Evolutionary conservation across 345 rosid species (phyloP), one percentile per base, ranked within the genome.

Genomic region (Isatis tinctoria): DNA sequence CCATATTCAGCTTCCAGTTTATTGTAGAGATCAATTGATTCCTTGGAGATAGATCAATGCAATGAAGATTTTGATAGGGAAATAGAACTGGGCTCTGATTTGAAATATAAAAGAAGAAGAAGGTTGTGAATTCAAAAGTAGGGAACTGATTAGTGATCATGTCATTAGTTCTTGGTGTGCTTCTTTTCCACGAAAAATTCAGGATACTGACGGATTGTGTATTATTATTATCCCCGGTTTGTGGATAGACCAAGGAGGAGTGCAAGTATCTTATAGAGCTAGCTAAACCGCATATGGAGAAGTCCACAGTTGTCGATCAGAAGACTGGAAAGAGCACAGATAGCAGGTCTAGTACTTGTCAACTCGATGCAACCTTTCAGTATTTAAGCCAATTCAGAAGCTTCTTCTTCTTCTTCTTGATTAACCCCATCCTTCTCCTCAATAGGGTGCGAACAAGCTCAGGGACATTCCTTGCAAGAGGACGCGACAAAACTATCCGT

Each of bases 391-490:
- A 43, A 16, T 36, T 47, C 33, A 20, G 39, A 37, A 20, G 3
- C 1, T 4, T 32, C 16, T 51, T 51, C 26, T 17, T 28, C 30
- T 28, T 28, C 10, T 74, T 36, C 30, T 30, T 59, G 28, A 56
- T 59, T 41, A 22, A n/a, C 39, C 65, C 32, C 48, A 6, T 74
- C 62, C 57, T 54, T 8, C 16, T 67, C 62, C 68, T 28, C 52
- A 58, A 33, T 59, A 95, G 98, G 83, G 99, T 92, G 43, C 87
- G 97, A 14, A 92, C 98, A 16, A 92, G 97, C 80, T 90, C 93
- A 28, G 97, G 97, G 26, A 88, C 96, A 10, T 95, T 95, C 79
- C 82, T 95, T 28, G 6, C 76, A 3, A 84, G 99, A 87, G 97
- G 96, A 11, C 84, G 85, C 40, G 96, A 95, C 78, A 90, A 88